Evolutionary conservation across 176 grass and related monocot species (phyloP).

Genomic region (Dendrocalamus sinicus): DNA sequence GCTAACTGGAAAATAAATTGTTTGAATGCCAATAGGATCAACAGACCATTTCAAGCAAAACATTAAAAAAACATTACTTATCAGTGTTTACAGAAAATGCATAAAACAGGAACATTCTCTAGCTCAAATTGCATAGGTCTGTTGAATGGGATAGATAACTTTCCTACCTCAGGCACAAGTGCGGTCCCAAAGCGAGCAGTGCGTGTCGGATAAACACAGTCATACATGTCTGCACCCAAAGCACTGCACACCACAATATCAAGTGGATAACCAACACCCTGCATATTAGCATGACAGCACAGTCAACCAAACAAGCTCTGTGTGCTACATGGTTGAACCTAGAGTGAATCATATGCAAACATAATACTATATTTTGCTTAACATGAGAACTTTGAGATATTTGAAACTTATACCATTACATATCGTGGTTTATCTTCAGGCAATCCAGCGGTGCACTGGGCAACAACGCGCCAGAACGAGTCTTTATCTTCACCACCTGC

Average conservation of each 20-base stretch:
- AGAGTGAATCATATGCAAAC: constrained; percentile 11
- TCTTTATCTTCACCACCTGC: constrained; percentile 98
- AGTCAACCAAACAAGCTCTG: constrained; percentile 29
- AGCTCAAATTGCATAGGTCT: neutral
- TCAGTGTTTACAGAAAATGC: neutral
- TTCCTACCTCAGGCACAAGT: constrained; percentile 83
- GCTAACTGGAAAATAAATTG: neutral
- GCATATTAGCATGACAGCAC: constrained; percentile 45
- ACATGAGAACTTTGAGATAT: neutral
- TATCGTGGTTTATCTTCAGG: constrained; percentile 97
- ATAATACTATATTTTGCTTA: constrained; percentile 4
- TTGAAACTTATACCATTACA: constrained; percentile 75
- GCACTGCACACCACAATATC: constrained; percentile 99
- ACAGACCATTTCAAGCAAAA: neutral
- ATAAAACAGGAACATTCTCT: neutral
- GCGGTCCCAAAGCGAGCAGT: constrained; percentile 95
- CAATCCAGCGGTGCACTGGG: constrained; percentile 88
- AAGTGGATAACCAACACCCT: constrained; percentile 98
- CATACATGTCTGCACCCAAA: constrained; percentile 98
- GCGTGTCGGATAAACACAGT: constrained; percentile 94
- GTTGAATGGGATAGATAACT: constrained; percentile 26
- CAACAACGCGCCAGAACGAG: constrained; percentile 91
- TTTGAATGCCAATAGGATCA: neutral
- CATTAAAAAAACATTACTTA: neutral
- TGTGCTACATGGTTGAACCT: neutral